These are phyloP conservation scores for Fusarium nurragi DNA, from an alignment of 2,329 filamentous ascomycete species.

Conservation along the genomic window DNA sequence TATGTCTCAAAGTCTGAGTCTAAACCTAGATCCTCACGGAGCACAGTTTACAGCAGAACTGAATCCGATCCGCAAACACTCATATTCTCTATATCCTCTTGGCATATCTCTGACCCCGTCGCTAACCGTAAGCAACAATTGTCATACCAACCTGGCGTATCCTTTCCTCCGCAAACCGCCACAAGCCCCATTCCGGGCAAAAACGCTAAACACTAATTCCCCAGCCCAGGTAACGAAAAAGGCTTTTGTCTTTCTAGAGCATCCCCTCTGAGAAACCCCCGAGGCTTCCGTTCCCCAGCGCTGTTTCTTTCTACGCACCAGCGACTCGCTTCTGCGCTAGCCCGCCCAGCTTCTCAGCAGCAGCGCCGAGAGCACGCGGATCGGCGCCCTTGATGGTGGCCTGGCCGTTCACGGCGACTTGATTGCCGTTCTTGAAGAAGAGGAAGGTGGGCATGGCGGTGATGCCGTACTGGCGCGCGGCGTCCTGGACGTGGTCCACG, in stretches of 20 bases:
- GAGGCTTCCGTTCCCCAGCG: background rate
- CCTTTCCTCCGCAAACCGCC: background rate
- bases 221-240: background rate
- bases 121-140: background rate
- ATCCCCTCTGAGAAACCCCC: background rate
- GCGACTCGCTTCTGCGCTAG: conserved; percentile 48
- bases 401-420: conserved; percentile 46
- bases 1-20: background rate
- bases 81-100: background rate
- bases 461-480: conserved; percentile 79
- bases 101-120: background rate
- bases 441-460: conserved; percentile 95
- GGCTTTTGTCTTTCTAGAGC: background rate
- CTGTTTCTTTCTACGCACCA: conserved; percentile 1
- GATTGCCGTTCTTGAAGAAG: conserved; percentile 75
- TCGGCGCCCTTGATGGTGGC: conserved; percentile 50
- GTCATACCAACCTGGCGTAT: background rate
- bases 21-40: background rate
- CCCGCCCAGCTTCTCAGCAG: conserved; percentile 51
- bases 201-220: background rate
- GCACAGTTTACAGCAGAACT: background rate
- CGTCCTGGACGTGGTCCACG: conserved; percentile 81
- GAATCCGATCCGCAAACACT: background rate
- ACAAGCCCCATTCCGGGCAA: background rate
- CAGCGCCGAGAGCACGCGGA: conserved; percentile 44